Conservation (phyloP, 768 basidiomycete genomes). For the Mycena polygramma region DNA sequence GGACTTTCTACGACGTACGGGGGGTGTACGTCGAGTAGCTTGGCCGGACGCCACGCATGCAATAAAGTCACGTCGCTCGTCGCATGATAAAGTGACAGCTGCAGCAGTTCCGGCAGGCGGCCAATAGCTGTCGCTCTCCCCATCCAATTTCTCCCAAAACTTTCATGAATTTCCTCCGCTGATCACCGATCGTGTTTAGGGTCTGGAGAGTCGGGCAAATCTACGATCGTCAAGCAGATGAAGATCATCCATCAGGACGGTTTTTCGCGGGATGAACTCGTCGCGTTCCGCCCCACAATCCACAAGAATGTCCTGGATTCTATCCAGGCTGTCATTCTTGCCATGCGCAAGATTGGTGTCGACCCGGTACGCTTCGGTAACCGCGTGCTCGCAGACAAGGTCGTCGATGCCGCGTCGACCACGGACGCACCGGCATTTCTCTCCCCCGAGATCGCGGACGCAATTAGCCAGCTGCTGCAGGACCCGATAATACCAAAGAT, state of each 20-base stretch:
- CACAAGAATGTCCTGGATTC: slow-evolving; percentile 92
- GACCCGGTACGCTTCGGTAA: slow-evolving; percentile 55
- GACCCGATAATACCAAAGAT: slow-evolving; percentile 72
- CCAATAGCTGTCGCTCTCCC: not conserved
- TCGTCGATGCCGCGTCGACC: slow-evolving; percentile 68
- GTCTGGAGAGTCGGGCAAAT: slow-evolving; percentile 95
- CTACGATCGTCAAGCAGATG: slow-evolving; percentile 98
- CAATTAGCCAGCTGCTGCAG: slow-evolving; percentile 77
- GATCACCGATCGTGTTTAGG: slow-evolving; percentile 60
- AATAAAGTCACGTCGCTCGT: not conserved
- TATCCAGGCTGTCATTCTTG: slow-evolving; percentile 86
- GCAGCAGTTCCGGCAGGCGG: not conserved
- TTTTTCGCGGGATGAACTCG: slow-evolving; percentile 83
- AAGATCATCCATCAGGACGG: slow-evolving; percentile 97
- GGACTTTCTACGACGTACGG: no score
- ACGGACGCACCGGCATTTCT: slow-evolving; percentile 60
- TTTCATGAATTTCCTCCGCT: slow-evolving; percentile 13
- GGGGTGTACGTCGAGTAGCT: not conserved
- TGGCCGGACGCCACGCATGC: not conserved
- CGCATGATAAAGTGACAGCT: not conserved
- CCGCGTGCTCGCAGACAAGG: slow-evolving; percentile 65
- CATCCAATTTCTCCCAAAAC: not conserved
- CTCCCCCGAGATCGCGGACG: slow-evolving; percentile 74
- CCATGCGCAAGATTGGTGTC: slow-evolving; percentile 88
- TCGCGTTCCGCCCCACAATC: slow-evolving; percentile 81